These are phyloP conservation scores for Nicotiana tomentosiformis DNA, from an alignment of 257 asterid species.

Conservation along the genomic window DNA sequence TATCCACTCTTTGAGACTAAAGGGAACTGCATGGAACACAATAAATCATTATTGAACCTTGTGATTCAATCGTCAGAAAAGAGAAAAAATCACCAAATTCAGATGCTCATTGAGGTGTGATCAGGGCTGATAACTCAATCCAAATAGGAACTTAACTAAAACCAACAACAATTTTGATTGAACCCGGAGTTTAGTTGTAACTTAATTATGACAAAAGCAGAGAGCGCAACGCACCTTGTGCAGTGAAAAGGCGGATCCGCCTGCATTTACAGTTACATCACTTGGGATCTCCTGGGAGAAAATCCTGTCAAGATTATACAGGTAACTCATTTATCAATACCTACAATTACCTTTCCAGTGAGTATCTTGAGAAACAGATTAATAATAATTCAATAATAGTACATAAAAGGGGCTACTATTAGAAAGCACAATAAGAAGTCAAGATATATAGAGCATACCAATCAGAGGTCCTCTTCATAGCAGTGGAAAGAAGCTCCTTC, in stretches of 20 bases:
- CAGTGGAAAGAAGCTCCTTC: constrained; percentile 60
- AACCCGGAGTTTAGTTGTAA: not conserved
- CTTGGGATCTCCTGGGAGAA: constrained; percentile 82
- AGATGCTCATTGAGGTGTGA: not conserved
- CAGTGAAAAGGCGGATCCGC: constrained; percentile 60
- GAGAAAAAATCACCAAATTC: not conserved
- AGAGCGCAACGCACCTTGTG: constrained; percentile 54
- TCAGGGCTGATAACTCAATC: not conserved
- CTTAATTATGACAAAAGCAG: not conserved
- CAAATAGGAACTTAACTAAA: not conserved
- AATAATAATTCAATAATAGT: not conserved
- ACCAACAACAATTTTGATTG: not conserved
- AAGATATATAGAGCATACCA: constrained; percentile 37
- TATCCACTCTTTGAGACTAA: constrained; percentile 78
- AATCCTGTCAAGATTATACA: constrained; percentile 48
- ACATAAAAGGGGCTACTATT: not conserved
- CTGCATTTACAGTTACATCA: constrained; percentile 60
- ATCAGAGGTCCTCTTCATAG: constrained; percentile 82
- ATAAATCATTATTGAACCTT: not conserved
- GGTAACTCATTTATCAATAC: not conserved
- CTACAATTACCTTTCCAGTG: not conserved
- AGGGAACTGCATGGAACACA: constrained; percentile 52
- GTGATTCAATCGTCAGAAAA: not conserved
- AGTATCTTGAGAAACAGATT: not conserved
- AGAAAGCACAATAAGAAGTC: not conserved